Base-by-base conservation (phyloP, 2,329 filamentous ascomycete genomes). In the Sarocladium brachiariae region DNA sequence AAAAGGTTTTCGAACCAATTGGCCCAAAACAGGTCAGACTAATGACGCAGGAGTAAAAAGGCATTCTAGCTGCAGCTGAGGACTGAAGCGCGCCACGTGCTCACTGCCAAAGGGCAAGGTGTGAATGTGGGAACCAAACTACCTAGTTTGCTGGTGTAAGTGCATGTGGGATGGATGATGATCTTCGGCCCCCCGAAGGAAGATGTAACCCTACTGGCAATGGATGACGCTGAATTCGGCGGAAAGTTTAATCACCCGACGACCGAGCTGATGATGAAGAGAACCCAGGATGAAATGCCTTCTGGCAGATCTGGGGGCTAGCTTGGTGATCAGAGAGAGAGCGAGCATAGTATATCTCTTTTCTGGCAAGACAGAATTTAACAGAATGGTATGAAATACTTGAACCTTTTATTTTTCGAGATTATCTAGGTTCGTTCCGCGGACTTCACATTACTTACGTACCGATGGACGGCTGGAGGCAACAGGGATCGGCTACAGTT, bases 161-260 rank as follows among this genome's bases (percentile, higher is more conserved):
- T 39, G 39, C 11, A 6, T 6, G 34, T 37, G 14, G 34, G 34
- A 18, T n/a, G 34, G 34, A 37, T 8, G 39, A 43, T 43, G 39
- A 43, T 43, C 21, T 11, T 25, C 39, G 16, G 21, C 23, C 37
- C 21, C 39, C n/a, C n/a, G 39, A 43, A 43, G 39, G 39, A 43
- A 43, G 21, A 43, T 43, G 39, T 43, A 43, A 43, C 39, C 23
- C 39, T 43, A 7, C 39, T 25, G 23, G 39, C 21, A 23, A 16
- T 27, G 4, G 19, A 43, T 43, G 21, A 43, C 39, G 39, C 21
- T 43, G 39, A 5, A 16, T 23, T 14, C n/a, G n/a, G 18, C n/a
- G 39, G 23, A 4, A 27, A 11, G 7, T 30, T 19, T 11, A 9
- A 24, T 43, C 21, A 25, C 11, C 35, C 35, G 35, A 39, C 4